Percentiles rank a stretch among this genome's conserved stretches.
phyloP scores from a whole-genome alignment of 805 yeast genomes.

The Candida gorgasii region DNA sequence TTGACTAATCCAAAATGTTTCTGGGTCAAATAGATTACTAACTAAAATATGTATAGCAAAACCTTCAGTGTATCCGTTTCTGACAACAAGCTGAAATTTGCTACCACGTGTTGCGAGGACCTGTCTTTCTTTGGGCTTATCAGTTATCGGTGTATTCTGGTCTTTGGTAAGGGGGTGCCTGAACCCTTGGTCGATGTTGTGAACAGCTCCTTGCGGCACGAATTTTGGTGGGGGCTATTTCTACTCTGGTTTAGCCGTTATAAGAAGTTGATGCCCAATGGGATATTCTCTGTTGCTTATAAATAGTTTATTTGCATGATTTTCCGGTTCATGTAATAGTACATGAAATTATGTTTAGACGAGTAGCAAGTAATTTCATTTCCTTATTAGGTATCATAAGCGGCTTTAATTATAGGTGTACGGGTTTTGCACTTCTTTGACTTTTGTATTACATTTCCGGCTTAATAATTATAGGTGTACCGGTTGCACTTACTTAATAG shows the following conservation, averaged over 20 bases:
- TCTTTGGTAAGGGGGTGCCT: conserved; percentile 48
- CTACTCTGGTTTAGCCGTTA: neutral
- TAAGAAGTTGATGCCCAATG: too few relatives aligned
- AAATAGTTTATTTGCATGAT: too few relatives aligned
- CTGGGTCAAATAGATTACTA: conserved; percentile 75
- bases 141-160: conserved; percentile 54
- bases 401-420: too few relatives aligned
- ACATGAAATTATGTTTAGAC: too few relatives aligned
- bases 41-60: conserved; percentile 83
- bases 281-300: too few relatives aligned
- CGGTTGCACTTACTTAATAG: too few relatives aligned
- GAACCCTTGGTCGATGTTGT: conserved; percentile 58
- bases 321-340: too few relatives aligned
- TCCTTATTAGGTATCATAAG: too few relatives aligned
- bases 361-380: too few relatives aligned
- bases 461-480: too few relatives aligned
- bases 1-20: conserved; percentile 57
- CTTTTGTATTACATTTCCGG: too few relatives aligned
- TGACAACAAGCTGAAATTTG: conserved; percentile 79
- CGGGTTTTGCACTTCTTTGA: too few relatives aligned
- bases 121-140: conserved; percentile 54
- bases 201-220: conserved; percentile 48
- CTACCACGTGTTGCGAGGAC: conserved; percentile 75
- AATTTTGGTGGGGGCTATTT: conserved; percentile 4
- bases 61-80: conserved; percentile 76